Conservation (phyloP, 495 filamentous ascomycete species). For the Trichoderma reesei region DNA sequence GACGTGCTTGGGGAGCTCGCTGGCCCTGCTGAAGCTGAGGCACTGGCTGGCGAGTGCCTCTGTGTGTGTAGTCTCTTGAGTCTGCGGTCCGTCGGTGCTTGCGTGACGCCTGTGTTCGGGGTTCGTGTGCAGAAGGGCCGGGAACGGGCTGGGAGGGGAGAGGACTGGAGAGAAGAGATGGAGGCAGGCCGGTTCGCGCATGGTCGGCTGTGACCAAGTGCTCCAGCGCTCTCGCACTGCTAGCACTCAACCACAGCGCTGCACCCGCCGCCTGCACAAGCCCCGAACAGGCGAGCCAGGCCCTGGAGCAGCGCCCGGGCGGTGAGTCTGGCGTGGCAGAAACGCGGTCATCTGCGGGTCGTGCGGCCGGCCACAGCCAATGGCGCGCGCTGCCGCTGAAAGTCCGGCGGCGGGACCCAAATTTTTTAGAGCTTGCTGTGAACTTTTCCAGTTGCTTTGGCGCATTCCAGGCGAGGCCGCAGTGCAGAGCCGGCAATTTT, state of each 20-base stretch:
- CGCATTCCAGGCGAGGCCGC: not conserved
- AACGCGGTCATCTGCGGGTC: not conserved
- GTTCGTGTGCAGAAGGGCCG: not conserved
- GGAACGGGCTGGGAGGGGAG: conserved; percentile 1
- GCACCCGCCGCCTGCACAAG: not conserved
- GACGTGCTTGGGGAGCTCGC: not conserved
- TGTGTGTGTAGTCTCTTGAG: not conserved
- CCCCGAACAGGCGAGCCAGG: not conserved
- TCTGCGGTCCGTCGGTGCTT: no score
- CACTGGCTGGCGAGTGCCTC: not conserved
- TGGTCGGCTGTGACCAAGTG: not conserved
- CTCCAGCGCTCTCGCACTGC: no score
- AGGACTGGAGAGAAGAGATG: not conserved
- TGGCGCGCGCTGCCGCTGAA: conserved; percentile 1
- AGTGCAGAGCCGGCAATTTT: no score
- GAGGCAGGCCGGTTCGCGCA: conserved; percentile 7
- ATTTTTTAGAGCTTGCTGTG: conserved; percentile 5
- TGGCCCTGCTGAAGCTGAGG: not conserved
- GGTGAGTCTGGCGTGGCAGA: conserved; percentile 3
- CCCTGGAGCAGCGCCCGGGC: not conserved
- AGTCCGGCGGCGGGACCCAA: not conserved
- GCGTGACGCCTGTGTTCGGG: not conserved
- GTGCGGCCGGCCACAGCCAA: not conserved
- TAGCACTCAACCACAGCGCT: no score
- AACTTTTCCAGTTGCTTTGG: not conserved